phyloP scores from a whole-genome alignment of 2,329 filamentous ascomycete genomes.

The Ophiosphaerella korrae region DNA sequence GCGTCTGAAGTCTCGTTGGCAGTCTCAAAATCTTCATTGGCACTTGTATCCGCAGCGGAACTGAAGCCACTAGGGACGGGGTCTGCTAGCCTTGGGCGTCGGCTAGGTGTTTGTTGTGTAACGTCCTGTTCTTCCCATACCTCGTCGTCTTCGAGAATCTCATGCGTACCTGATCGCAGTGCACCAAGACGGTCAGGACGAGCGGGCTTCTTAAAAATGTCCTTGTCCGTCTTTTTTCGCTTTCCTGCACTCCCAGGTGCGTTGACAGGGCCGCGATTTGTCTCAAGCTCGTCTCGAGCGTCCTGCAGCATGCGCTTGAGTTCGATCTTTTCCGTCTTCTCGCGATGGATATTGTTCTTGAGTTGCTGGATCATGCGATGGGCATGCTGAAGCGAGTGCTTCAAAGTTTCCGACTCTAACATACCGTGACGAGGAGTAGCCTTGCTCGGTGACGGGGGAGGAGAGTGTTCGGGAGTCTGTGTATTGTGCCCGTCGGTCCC shows the following conservation, averaged over 20 bases:
- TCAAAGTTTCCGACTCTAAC: constrained; percentile 94
- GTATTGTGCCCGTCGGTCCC: constrained; percentile 62
- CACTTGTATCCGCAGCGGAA: constrained; percentile 45
- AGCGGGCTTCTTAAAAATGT: constrained; percentile 75
- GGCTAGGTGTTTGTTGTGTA: constrained; percentile 60
- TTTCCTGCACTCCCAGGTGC: constrained; percentile 56
- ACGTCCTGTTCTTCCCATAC: constrained; percentile 82
- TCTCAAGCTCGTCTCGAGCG: constrained; percentile 86
- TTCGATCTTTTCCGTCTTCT: constrained; percentile 98
- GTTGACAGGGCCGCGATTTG: constrained; percentile 61
- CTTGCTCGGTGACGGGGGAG: constrained; percentile 88
- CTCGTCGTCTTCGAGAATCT: constrained; percentile 78
- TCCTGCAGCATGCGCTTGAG: constrained; percentile 94
- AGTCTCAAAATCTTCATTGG: constrained; percentile 76
- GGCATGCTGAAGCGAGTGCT: constrained; percentile 90
- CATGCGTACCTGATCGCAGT: constrained; percentile 72
- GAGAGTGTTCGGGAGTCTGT: constrained; percentile 83
- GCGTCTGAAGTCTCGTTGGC: constrained; percentile 73
- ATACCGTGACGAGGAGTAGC: constrained; percentile 87
- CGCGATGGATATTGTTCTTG: constrained; percentile 91
- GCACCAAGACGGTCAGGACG: constrained; percentile 76
- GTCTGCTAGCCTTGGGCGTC: constrained; percentile 34
- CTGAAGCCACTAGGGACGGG: constrained; percentile 37
- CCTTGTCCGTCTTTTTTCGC: constrained; percentile 61
- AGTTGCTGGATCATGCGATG: constrained; percentile 96